These are phyloP conservation scores for Vitis amurensis DNA, from an alignment of 164 flowering plant genomes.

Conservation along the genomic window DNA sequence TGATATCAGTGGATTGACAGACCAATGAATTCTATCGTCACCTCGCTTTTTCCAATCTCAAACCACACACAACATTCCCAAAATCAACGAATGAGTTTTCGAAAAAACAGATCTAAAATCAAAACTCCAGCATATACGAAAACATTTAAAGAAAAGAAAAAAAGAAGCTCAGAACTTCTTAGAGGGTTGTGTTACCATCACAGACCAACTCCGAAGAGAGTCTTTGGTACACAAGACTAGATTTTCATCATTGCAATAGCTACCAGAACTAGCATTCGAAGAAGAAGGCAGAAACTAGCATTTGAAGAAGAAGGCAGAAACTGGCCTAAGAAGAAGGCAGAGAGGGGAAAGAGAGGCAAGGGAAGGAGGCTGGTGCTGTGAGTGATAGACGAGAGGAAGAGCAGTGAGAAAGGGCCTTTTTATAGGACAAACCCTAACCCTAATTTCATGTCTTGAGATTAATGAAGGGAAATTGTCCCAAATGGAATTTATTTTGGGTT, in stretches of 20 bases:
- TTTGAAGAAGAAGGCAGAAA: no score
- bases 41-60: conserved; percentile 32
- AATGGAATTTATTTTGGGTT: no score
- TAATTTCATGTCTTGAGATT: no score
- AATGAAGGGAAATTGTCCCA: no score
- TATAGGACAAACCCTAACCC: no score
- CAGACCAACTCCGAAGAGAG: conserved; percentile 18
- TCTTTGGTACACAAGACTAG: conserved; percentile 30
- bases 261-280: no score
- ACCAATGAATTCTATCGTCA: conserved; percentile 68
- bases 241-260: conserved; percentile 33
- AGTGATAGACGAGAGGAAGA: no score
- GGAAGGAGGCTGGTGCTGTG: no score
- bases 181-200: conserved; percentile 58
- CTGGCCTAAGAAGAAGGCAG: no score
- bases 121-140: not conserved
- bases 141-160: not conserved
- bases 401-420: no score
- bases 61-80: not conserved
- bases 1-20: conserved; percentile 72
- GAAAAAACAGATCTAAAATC: not conserved
- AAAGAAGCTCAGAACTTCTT: conserved; percentile 57
- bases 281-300: no score
- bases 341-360: no score
- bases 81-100: not conserved